Evolutionary conservation across 2,329 filamentous ascomycete species (phyloP).

Genomic region (Colletotrichum sp.): DNA sequence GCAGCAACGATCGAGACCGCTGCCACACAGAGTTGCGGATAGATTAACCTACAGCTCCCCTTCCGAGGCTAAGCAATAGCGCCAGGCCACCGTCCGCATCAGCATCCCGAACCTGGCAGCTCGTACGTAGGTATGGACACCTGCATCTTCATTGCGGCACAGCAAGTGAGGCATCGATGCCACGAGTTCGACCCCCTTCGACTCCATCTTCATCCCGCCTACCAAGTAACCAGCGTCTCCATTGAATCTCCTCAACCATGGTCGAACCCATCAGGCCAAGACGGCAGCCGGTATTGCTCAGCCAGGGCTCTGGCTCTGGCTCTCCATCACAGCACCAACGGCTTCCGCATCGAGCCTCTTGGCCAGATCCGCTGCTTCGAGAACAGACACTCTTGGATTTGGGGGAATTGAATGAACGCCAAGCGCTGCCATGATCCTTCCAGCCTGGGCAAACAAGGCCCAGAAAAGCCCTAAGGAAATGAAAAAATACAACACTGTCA

Average conservation of each 20-base stretch:
- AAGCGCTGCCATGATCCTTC: neutral
- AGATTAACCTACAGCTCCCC: constrained; percentile 3
- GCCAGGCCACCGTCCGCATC: neutral
- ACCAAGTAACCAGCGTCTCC: neutral
- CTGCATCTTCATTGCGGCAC: neutral
- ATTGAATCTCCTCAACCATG: neutral
- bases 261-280: neutral
- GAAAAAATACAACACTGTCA: neutral
- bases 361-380: constrained; percentile 4
- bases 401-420: neutral
- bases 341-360: neutral
- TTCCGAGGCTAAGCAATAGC: neutral
- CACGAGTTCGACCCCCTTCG: neutral
- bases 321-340: neutral
- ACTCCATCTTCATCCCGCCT: neutral
- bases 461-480: neutral
- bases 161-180: neutral
- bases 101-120: neutral
- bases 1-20: neutral
- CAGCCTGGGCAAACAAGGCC: neutral
- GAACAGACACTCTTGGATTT: neutral
- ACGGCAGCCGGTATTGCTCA: neutral
- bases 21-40: constrained; percentile 8
- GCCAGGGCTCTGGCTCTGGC: neutral
- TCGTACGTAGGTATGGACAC: neutral